Conservation (phyloP, 148 eudicot genomes). For the Vaccinium darrowii region DNA sequence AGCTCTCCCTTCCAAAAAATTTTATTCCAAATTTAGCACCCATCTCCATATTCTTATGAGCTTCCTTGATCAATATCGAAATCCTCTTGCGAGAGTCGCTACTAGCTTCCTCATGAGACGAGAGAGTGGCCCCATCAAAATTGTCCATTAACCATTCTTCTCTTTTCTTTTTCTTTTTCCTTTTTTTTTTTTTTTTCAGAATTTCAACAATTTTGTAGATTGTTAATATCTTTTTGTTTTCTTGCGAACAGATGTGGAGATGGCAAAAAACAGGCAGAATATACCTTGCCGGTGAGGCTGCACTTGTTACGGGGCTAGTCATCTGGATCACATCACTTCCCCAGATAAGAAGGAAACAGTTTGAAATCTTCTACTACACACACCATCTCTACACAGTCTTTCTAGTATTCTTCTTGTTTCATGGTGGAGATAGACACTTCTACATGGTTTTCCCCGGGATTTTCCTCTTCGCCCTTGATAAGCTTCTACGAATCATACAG, state of each 20-base stretch:
- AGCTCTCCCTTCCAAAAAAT: no score
- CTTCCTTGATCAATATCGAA: no score
- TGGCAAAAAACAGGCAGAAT: slow-evolving; percentile 80
- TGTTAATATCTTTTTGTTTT: not conserved
- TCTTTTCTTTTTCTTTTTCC: no score
- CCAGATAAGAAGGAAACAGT: slow-evolving; percentile 61
- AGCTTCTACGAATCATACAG: slow-evolving; percentile 57
- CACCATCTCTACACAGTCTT: slow-evolving; percentile 78
- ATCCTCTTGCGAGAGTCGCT: no score
- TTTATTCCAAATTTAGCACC: no score
- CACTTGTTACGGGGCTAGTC: slow-evolving; percentile 54
- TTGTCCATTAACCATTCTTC: no score
- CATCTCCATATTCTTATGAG: no score
- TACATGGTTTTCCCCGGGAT: slow-evolving; percentile 72
- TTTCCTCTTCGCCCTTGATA: slow-evolving; percentile 72
- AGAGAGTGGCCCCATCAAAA: no score
- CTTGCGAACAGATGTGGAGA: slow-evolving; percentile 62
- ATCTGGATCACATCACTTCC: slow-evolving; percentile 89
- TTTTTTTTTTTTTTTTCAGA: not conserved
- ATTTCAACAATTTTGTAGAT: not conserved
- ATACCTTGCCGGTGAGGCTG: slow-evolving; percentile 79
- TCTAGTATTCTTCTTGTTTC: slow-evolving; percentile 69
- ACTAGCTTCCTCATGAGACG: no score
- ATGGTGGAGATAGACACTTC: slow-evolving; percentile 79
- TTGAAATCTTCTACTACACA: slow-evolving; percentile 68